Conservation (phyloP, 345 rosid species). For the Isatis tinctoria region DNA sequence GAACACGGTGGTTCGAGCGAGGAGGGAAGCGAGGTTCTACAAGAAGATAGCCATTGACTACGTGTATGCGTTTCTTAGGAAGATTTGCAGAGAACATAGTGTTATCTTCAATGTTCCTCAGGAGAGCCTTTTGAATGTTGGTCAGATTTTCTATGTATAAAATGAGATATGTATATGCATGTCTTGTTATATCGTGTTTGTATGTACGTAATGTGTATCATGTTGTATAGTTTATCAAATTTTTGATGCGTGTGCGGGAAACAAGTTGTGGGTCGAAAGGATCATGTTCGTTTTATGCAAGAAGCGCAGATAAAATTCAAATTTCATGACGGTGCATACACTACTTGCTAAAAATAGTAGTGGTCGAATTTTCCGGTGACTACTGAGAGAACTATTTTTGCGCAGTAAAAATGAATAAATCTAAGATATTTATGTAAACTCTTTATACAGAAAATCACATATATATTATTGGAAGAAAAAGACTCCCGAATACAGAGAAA, state of each 20-base stretch:
- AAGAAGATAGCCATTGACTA: slow-evolving; percentile 65
- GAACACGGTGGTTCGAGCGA: slow-evolving; percentile 58
- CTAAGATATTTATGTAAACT: too few relatives aligned
- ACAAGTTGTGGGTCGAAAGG: too few relatives aligned
- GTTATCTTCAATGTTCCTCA: slow-evolving; percentile 71
- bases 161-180: neutral
- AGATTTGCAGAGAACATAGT: slow-evolving; percentile 72
- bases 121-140: slow-evolving; percentile 70
- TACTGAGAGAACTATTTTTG: too few relatives aligned
- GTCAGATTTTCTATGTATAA: slow-evolving; percentile 66
- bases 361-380: too few relatives aligned
- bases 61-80: slow-evolving; percentile 72
- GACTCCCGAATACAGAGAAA: neutral
- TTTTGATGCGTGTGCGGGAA: neutral
- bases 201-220: neutral
- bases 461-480: neutral
- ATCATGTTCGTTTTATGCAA: too few relatives aligned
- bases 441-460: too few relatives aligned
- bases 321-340: too few relatives aligned
- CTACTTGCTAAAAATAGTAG: too few relatives aligned
- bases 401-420: too few relatives aligned
- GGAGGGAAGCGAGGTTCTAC: slow-evolving; percentile 56
- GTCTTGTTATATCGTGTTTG: neutral
- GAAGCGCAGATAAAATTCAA: too few relatives aligned
- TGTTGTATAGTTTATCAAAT: slow-evolving; percentile 1